Base-by-base conservation (phyloP, 179 eudicot species). In the Kewa caespitosa region DNA sequence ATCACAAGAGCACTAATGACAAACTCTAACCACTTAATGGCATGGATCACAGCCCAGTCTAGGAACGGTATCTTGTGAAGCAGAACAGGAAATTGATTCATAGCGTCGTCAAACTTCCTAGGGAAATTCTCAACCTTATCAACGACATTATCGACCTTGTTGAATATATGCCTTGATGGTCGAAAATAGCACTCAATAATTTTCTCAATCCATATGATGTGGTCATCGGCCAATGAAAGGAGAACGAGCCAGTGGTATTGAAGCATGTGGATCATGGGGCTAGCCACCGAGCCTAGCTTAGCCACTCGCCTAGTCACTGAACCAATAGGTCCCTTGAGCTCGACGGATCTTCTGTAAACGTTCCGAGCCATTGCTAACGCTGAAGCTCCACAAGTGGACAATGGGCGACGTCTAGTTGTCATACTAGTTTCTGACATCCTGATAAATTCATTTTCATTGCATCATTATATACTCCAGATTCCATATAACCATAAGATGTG, bases 341-440 rank as follows among this genome's bases (percentile, higher is more conserved):
- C 75, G 59, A 70, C 62, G 1, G 76, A 70, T 77, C 73, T 79
- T 41, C 62, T 70, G 78, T 75, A 83, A n/a, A 81, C 69, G 79
- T 48, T 84, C 8, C 67, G 67, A 48, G 82, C 81, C 11, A 85
- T 80, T 22, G 81, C 75, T 48, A 81, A 60, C 36, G 81, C 48
- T n/a, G 88, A 84, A 31, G 77, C 76, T 74, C 82, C 91, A 37
- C 85, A 85, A 0, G 89, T 83, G 76, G 79, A 76, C 55, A 90
- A 67, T 39, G 87, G 86, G 20, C 78, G 75, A 1, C 83, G 82
- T 69, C 89, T 81, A 23, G 70, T 55, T 71, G 59, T 14, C 71
- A 34, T 66, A 6, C 37, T 31, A 14, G 23, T 66, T 7, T 67
- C 33, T 30, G 72, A 46, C 81, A 78, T 78, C 60, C 54, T 76